Evolutionary conservation across 1,284 basidiomycete genomes (phyloP), one percentile per base, ranked within the genome.

Genomic region (Sanghuangporus sanghuang): DNA sequence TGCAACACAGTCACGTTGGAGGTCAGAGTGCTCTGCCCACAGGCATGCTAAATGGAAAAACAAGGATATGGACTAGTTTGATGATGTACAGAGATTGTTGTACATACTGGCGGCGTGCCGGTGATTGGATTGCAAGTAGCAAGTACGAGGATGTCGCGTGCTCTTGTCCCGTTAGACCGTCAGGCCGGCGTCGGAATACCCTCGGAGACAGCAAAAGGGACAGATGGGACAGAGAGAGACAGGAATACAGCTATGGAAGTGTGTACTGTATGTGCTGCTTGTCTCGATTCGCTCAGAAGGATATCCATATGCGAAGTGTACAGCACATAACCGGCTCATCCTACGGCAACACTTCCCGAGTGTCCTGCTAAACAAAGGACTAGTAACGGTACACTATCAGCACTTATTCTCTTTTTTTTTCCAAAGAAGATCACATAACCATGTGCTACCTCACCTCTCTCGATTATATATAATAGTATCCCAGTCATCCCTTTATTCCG

Each of bases 161-260:
- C 12, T 36, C 27, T 38, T 38, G 53, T 54, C 27, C 27, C 52
- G 32, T 27, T 35, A 12, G 8, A 18, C 53, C 53, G 53, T 54
- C 53, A 54, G 49, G 5, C 53, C 53, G 53, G 53, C 16, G 50
- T 52, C 53, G 53, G 53, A 54, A 32, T 54, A 54, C 53, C 53
- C 16, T 54, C 53, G 53, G 53, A 54, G 53, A 52, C 49, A 52
- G 35, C 53, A 35, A 35, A 14, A 16, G 16, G 53, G 18, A 54
- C 18, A 38, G 32, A 32, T 32, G 27, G 27, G 27, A 32, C 27
- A 38, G 23, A 54, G 27, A 35, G n/a, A 36, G 52, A 52, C 50
- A 52, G 21, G 50, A 21, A 12, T 14, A 23, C 32, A 44, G 12
- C 42, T 44, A 18, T 18, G 42, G 42, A 52, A 23, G 21, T 23